Percentiles rank a stretch among this genome's conserved stretches.
phyloP scores from a whole-genome alignment of 331 rosid species.

The Arachis monticola region DNA sequence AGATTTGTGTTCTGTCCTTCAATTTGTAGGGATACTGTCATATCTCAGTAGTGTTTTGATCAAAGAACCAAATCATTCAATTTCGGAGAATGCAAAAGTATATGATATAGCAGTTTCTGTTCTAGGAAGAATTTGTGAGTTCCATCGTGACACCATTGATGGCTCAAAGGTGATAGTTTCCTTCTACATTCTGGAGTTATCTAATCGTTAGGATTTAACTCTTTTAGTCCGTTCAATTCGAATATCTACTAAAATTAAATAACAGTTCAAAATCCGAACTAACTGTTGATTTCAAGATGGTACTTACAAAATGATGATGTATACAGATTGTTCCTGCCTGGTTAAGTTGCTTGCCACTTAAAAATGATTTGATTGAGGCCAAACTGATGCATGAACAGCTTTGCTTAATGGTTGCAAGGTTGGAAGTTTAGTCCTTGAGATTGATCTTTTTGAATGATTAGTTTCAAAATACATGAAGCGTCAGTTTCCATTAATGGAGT shows the following conservation, averaged over 20 bases:
- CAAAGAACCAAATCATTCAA: conserved; percentile 25
- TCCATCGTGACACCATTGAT: conserved; percentile 48
- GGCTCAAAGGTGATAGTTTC: conserved; percentile 40
- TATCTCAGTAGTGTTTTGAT: conserved; percentile 33
- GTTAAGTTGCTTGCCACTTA: conserved; percentile 50
- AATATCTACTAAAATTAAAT: too few species aligned
- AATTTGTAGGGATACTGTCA: conserved; percentile 41
- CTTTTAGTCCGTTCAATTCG: not conserved
- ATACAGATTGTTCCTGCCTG: conserved; percentile 49
- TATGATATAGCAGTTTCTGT: conserved; percentile 50
- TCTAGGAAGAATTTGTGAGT: conserved; percentile 57
- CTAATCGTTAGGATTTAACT: not conserved
- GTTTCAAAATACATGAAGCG: conserved; percentile 11
- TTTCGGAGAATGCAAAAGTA: conserved; percentile 43
- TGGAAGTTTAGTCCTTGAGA: conserved; percentile 8
- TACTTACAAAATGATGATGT: conserved; percentile 18
- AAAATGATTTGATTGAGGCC: conserved; percentile 49
- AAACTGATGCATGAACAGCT: conserved; percentile 54
- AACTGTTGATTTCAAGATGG: conserved; percentile 3
- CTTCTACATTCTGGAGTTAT: conserved; percentile 14
- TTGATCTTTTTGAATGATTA: not conserved
- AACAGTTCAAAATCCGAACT: not conserved
- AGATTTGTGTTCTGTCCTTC: conserved; percentile 6
- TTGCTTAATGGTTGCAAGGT: conserved; percentile 49
- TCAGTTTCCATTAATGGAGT: conserved; percentile 11